Evolutionary conservation across 257 asterid species (phyloP), one percentile per base, ranked within the genome.

Genomic region (Rauvolfia tetraphylla): DNA sequence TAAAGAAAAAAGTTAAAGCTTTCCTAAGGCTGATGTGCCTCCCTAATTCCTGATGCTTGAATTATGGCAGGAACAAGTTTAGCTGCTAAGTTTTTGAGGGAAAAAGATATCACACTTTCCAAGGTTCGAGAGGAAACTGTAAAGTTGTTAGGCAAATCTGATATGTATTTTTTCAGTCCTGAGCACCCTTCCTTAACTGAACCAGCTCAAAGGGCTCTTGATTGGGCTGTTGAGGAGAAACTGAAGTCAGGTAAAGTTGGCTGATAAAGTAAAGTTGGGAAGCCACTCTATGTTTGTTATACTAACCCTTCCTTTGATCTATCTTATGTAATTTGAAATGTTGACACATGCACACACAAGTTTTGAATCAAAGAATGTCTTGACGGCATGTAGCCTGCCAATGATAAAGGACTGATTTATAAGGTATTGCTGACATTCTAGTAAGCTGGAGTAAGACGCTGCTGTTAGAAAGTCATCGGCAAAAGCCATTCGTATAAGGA

Each of bases 151-250:
- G 99, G 99, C 51, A 93, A 84, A 78, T 87, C 97, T 23, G 96
- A 90, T 77, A 56, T 87, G 85, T 90, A 66, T 17, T 85, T 86
- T 84, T 85, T 79, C 89, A 88, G 94, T 85, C 96, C 98, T 0
- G 94, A 89, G 81, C 88, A 83, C 82, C 99, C 98, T 75, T 98
- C 99, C 20, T 86, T 92, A 85, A 92, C 96, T 18, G 88, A 87
- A 86, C 96, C 86, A 66, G 99, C 99, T 84, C 96, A 80, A 81
- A 89, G 85, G 85, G 97, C 96, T 76, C 90, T 95, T 82, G 94
- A 92, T 81, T 91, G 96, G 94, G 98, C 98, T 65, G 76, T 87
- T 72, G 90, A 88, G 59, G 97, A 88, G 88, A 92, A 92, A 86
- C 81, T 92, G 78, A 92, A 91, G 81, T 91, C 98, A 78, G 99